phyloP scores from a whole-genome alignment of 2,329 filamentous ascomycete genomes.

The Pestalotiopsis sp. region DNA sequence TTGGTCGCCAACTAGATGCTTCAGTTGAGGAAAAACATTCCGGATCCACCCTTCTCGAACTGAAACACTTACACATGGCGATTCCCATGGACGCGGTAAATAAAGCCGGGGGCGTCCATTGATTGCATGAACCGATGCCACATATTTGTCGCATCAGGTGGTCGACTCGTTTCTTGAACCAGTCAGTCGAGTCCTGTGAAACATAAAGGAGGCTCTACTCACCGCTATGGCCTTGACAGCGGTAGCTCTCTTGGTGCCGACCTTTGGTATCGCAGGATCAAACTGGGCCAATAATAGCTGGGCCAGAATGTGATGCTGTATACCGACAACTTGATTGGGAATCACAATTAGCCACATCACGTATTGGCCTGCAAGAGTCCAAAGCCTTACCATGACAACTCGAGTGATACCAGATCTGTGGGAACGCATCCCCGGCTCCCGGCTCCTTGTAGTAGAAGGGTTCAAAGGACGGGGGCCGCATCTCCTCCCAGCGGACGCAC shows the following conservation, averaged over 20 bases:
- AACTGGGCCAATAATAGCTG: constrained; percentile 57
- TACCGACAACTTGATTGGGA: constrained; percentile 48
- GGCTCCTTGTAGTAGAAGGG: constrained; percentile 50
- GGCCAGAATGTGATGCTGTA: constrained; percentile 60
- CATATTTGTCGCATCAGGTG: constrained; percentile 53
- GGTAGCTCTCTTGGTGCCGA: constrained; percentile 40
- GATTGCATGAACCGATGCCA: constrained; percentile 59
- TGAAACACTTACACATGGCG: constrained; percentile 45
- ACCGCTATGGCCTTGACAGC: constrained; percentile 41
- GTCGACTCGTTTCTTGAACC: constrained; percentile 41
- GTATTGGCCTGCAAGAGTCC: not conserved
- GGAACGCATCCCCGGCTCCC: constrained; percentile 45
- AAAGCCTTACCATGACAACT: constrained; percentile 50
- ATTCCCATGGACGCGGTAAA: constrained; percentile 58
- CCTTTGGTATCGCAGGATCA: constrained; percentile 51
- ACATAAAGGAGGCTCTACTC: constrained; percentile 18
- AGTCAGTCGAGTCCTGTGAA: constrained; percentile 14
- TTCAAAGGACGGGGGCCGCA: constrained; percentile 51
- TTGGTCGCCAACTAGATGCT: constrained; percentile 43
- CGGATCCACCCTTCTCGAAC: not conserved
- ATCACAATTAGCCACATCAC: constrained; percentile 8
- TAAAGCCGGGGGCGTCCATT: constrained; percentile 54
- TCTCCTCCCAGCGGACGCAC: constrained; percentile 47
- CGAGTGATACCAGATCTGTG: constrained; percentile 57
- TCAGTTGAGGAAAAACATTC: not conserved